Percentiles rank a stretch among this genome's conserved stretches.
Evolutionary conservation across 108 stramenopile species (phyloP).

Genomic region (Discostella stelligeroides): DNA sequence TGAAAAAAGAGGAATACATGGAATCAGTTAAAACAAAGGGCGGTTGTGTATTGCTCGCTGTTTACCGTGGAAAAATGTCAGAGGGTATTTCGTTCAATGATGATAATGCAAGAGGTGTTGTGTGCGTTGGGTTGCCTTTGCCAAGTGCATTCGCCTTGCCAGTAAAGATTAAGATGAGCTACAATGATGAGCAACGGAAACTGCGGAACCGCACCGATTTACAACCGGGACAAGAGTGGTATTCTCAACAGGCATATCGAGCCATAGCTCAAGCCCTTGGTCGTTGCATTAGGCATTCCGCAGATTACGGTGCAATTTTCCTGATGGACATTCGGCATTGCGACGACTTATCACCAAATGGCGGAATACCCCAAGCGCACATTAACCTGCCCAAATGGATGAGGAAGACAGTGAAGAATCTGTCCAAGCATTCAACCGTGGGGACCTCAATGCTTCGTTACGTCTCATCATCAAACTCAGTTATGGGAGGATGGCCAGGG

Average conservation of each 20-base stretch:
- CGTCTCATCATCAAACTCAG: constrained; percentile 24
- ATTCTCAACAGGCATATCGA: constrained; percentile 90
- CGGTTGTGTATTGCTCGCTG: constrained; percentile 83
- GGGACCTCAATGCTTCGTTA: constrained; percentile 36
- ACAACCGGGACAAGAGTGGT: constrained; percentile 85
- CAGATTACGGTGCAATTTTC: constrained; percentile 88
- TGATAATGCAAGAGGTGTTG: constrained; percentile 75
- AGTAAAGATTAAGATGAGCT: constrained; percentile 71
- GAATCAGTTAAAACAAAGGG: constrained; percentile 45
- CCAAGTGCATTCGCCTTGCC: constrained; percentile 53
- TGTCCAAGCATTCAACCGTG: constrained; percentile 39
- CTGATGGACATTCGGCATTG: constrained; percentile 85
- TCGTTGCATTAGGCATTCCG: constrained; percentile 84
- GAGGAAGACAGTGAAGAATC: constrained; percentile 60
- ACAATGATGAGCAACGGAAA: constrained; percentile 81
- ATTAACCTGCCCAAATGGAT: constrained; percentile 82
- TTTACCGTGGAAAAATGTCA: constrained; percentile 80
- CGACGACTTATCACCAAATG: constrained; percentile 66
- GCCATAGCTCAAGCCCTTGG: constrained; percentile 92
- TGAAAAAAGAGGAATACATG: constrained; percentile 56
- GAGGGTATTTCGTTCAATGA: constrained; percentile 91
- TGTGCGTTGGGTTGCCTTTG: constrained; percentile 79
- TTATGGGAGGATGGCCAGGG: constrained; percentile 51
- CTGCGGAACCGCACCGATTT: constrained; percentile 54
- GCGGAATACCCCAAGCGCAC: constrained; percentile 56